Conservation (phyloP, 2,329 filamentous ascomycete genomes). For the Amphichorda felina region DNA sequence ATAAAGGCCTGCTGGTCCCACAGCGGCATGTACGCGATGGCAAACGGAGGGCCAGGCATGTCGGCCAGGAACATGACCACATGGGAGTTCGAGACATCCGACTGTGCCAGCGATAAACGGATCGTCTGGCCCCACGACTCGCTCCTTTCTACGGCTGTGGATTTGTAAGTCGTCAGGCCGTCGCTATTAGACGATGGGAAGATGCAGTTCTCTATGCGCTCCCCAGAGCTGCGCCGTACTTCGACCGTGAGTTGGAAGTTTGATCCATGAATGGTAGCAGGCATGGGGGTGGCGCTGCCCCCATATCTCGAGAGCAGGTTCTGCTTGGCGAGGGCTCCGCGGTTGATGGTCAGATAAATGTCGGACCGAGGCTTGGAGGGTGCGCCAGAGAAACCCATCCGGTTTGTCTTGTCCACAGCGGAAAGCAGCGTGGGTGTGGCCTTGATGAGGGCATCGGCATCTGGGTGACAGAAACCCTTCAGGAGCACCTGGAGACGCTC, state of each 20-base stretch:
- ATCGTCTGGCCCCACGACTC: slow-evolving; percentile 84
- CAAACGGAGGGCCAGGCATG: slow-evolving; percentile 77
- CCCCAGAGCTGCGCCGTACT: slow-evolving; percentile 66
- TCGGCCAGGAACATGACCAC: slow-evolving; percentile 85
- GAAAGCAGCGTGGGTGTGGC: slow-evolving; percentile 81
- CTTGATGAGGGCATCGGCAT: slow-evolving; percentile 72
- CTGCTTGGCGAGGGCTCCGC: slow-evolving; percentile 68
- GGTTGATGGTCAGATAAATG: slow-evolving; percentile 81
- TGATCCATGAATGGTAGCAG: slow-evolving; percentile 47
- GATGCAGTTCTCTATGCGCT: slow-evolving; percentile 80
- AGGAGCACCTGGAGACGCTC: slow-evolving; percentile 73
- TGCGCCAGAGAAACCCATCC: slow-evolving; percentile 88
- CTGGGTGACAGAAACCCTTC: slow-evolving; percentile 63
- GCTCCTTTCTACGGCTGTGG: slow-evolving; percentile 65
- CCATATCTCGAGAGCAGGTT: slow-evolving; percentile 53
- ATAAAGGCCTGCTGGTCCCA: slow-evolving; percentile 91
- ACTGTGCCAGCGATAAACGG: slow-evolving; percentile 63
- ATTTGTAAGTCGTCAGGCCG: slow-evolving; percentile 77
- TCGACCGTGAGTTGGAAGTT: slow-evolving; percentile 86
- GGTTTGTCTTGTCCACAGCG: slow-evolving; percentile 66
- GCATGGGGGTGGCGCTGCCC: slow-evolving; percentile 65
- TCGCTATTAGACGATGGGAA: slow-evolving; percentile 73
- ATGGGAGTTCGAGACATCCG: slow-evolving; percentile 74
- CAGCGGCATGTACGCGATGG: slow-evolving; percentile 82
- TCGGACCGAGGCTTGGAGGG: slow-evolving; percentile 83